Percentiles rank a stretch among this genome's conserved stretches.
phyloP scores from a whole-genome alignment of 1,284 basidiomycete species.

The Phylloboletellus chloephorus region DNA sequence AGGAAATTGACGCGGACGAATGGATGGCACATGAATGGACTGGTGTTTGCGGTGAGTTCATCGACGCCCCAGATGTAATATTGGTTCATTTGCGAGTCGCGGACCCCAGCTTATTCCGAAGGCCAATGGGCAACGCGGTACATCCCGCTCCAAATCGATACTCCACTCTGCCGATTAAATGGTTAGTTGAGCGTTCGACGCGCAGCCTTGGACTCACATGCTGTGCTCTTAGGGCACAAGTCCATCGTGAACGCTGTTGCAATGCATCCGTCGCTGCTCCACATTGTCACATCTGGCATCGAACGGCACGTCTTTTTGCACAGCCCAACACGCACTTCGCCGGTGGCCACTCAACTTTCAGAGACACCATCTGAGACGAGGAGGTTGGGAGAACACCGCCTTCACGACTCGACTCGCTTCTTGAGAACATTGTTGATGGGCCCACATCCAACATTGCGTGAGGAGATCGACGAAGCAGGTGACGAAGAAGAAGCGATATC shows the following conservation, averaged over 20 bases:
- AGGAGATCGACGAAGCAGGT: slow-evolving; percentile 32
- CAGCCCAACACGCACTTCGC: slow-evolving; percentile 50
- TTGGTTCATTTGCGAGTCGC: slow-evolving; percentile 8
- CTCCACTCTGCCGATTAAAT: slow-evolving; percentile 50
- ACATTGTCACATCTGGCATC: slow-evolving; percentile 64
- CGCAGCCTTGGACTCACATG: slow-evolving; percentile 6
- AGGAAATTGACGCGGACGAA: slow-evolving; percentile 36
- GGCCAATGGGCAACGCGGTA: slow-evolving; percentile 35
- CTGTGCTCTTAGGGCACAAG: slow-evolving; percentile 47
- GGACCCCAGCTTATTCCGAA: slow-evolving; percentile 44
- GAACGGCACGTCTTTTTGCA: slow-evolving; percentile 68
- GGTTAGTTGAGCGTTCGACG: slow-evolving; percentile 35
- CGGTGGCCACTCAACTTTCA: slow-evolving; percentile 41
- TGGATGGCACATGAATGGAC: slow-evolving; percentile 39
- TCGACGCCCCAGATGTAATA: slow-evolving; percentile 4
- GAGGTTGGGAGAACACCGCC: slow-evolving; percentile 30
- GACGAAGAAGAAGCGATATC: slow-evolving; percentile 39
- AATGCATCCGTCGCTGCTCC: slow-evolving; percentile 65
- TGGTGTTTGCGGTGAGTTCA: slow-evolving; percentile 37
- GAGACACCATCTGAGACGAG: slow-evolving; percentile 47
- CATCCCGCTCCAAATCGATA: slow-evolving; percentile 52
- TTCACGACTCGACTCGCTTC: slow-evolving; percentile 31
- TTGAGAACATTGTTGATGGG: slow-evolving; percentile 32
- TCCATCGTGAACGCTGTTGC: slow-evolving; percentile 71
- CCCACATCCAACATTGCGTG: slow-evolving; percentile 25